phyloP scores from a whole-genome alignment of 2,329 filamentous ascomycete genomes.

The Ascochyta lentis region DNA sequence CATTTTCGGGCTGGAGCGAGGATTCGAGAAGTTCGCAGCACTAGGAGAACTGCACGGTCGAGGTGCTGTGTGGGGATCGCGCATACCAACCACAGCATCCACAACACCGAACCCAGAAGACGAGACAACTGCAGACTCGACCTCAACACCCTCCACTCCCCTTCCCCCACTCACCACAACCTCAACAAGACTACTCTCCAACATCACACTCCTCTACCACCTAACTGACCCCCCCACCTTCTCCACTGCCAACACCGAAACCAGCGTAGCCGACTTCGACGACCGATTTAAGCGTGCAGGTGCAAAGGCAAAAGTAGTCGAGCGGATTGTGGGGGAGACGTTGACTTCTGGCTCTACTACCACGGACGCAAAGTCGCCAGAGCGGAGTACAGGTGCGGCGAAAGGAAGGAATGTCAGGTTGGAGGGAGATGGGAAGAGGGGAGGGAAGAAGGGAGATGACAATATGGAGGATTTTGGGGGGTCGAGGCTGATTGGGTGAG shows the following conservation, averaged over 20 bases:
- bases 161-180: background rate
- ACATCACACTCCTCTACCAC: constrained; percentile 76
- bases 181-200: constrained; percentile 71
- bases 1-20: constrained; percentile 87
- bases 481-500: constrained; percentile 26
- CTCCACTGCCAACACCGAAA: constrained; percentile 82
- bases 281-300: constrained; percentile 83
- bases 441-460: constrained; percentile 31
- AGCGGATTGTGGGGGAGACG: constrained; percentile 65
- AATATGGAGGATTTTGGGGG: constrained; percentile 46
- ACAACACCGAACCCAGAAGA: too few species aligned
- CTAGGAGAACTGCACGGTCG: constrained; percentile 80
- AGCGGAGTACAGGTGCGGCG: constrained; percentile 37
- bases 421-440: constrained; percentile 20
- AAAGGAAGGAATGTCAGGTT: constrained; percentile 27
- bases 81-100: constrained; percentile 54
- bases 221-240: constrained; percentile 80
- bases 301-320: constrained; percentile 84
- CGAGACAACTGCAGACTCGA: background rate
- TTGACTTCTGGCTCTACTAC: background rate
- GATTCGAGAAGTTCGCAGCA: constrained; percentile 89
- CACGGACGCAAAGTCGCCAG: constrained; percentile 14
- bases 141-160: background rate
- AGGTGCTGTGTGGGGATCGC: constrained; percentile 82
- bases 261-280: constrained; percentile 89